Evolutionary conservation across 495 filamentous ascomycete genomes (phyloP).

Genomic region (Pseudomonodictys pantanalensis): DNA sequence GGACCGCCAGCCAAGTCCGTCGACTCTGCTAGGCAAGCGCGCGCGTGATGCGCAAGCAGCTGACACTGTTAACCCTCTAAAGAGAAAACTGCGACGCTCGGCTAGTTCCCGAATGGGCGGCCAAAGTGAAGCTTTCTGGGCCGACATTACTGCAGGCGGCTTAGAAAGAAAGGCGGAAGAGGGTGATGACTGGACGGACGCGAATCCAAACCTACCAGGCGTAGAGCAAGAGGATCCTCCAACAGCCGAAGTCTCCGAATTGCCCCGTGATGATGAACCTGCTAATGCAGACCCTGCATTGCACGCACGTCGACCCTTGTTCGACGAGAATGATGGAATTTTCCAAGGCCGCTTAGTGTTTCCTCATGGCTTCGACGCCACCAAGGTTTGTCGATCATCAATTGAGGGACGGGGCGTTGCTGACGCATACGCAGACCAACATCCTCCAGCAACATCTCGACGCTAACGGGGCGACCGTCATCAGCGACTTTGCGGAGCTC

Average conservation of each 20-base stretch:
- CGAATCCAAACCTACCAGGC: not conserved
- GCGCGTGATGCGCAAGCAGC: slow-evolving; percentile 9
- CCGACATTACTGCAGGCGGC: slow-evolving; percentile 69
- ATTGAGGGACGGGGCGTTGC: not conserved
- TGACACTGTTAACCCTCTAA: slow-evolving; percentile 7
- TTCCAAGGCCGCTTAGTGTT: slow-evolving; percentile 34
- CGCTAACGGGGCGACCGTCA: slow-evolving; percentile 51
- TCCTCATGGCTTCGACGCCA: slow-evolving; percentile 32
- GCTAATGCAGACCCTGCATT: slow-evolving; percentile 7
- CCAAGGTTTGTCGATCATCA: slow-evolving; percentile 20
- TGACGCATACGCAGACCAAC: slow-evolving; percentile 20
- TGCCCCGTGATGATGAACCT: slow-evolving; percentile 8
- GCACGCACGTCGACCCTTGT: not conserved
- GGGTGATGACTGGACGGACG: slow-evolving; percentile 38
- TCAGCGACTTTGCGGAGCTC: slow-evolving; percentile 24
- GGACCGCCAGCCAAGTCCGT: slow-evolving; percentile 46
- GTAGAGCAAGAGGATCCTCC: not conserved
- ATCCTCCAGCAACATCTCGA: slow-evolving; percentile 52
- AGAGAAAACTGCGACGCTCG: slow-evolving; percentile 30
- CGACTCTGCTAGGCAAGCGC: slow-evolving; percentile 31
- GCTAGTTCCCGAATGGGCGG: slow-evolving; percentile 28
- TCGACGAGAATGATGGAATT: slow-evolving; percentile 21
- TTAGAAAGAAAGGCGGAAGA: slow-evolving; percentile 42
- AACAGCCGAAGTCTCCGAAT: not conserved
- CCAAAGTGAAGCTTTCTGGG: slow-evolving; percentile 82